These are phyloP conservation scores for Kodamaea laetipori DNA, from an alignment of 805 yeast species.

Conservation along the genomic window DNA sequence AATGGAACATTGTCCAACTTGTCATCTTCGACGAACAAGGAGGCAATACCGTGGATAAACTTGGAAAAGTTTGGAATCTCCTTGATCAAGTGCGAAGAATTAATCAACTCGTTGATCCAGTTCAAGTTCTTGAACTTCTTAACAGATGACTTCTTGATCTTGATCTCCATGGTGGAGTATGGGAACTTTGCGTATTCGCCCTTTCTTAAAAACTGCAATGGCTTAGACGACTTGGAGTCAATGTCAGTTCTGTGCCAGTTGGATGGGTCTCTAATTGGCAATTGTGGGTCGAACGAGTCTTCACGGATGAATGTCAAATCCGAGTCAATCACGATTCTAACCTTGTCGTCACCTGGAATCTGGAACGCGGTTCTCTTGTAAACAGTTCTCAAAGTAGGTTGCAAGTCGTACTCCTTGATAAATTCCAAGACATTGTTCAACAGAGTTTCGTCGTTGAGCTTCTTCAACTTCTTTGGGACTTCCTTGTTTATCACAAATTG, in stretches of 20 bases:
- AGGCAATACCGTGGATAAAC: constrained; percentile 89
- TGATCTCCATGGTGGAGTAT: constrained; percentile 84
- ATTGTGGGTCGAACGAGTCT: constrained; percentile 77
- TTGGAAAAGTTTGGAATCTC: constrained; percentile 94
- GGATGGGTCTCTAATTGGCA: constrained; percentile 87
- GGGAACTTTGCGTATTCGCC: constrained; percentile 88
- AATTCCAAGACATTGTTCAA: constrained; percentile 61
- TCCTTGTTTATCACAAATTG: constrained; percentile 52
- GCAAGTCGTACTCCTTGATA: constrained; percentile 64
- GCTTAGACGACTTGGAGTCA: constrained; percentile 72
- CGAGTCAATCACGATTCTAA: constrained; percentile 87
- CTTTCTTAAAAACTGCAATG: constrained; percentile 72
- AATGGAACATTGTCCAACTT: constrained; percentile 87
- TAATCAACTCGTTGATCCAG: constrained; percentile 88
- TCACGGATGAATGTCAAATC: constrained; percentile 87
- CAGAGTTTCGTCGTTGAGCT: constrained; percentile 16
- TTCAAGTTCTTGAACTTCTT: constrained; percentile 48
- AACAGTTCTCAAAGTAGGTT: constrained; percentile 84
- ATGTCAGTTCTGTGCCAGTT: constrained; percentile 93
- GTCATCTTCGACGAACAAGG: constrained; percentile 86
- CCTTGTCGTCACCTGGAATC: constrained; percentile 95
- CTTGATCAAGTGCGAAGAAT: constrained; percentile 74
- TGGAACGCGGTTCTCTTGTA: constrained; percentile 95
- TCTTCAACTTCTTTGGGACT: constrained; percentile 18
- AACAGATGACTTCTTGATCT: constrained; percentile 45